phyloP scores from a whole-genome alignment of 148 eudicot genomes.

The Vaccinium corymbosum region DNA sequence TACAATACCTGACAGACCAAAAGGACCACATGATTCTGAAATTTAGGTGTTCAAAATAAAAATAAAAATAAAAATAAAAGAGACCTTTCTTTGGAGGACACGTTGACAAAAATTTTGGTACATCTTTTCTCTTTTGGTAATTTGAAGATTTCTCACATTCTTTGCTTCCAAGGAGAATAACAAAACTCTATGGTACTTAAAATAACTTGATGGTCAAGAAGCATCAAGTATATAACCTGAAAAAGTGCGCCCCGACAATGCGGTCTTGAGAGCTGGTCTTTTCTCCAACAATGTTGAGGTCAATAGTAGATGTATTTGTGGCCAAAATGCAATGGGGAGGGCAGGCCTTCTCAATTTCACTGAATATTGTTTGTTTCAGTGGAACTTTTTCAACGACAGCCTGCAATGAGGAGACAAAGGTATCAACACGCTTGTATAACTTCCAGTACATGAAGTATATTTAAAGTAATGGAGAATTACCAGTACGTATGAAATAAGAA shows the following conservation, averaged over 20 bases:
- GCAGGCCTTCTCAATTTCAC: slow-evolving; percentile 82
- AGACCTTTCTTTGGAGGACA: not conserved
- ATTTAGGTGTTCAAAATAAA: not conserved
- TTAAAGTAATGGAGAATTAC: not conserved
- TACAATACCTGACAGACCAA: not conserved
- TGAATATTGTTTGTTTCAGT: slow-evolving; percentile 75
- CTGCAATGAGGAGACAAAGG: slow-evolving; percentile 39
- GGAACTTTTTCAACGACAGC: slow-evolving; percentile 81
- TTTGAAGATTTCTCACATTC: not conserved
- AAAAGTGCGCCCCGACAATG: slow-evolving; percentile 93
- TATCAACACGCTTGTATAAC: slow-evolving; percentile 18
- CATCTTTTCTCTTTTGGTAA: not conserved
- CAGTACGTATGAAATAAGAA: not conserved
- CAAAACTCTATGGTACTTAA: not conserved
- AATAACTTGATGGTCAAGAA: slow-evolving; percentile 11
- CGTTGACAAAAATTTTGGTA: not conserved
- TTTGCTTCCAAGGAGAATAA: not conserved
- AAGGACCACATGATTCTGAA: not conserved
- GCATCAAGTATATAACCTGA: slow-evolving; percentile 50
- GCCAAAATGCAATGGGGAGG: slow-evolving; percentile 97
- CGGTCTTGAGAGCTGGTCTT: slow-evolving; percentile 74
- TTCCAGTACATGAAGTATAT: not conserved
- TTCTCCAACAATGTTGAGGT: slow-evolving; percentile 73
- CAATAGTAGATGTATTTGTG: slow-evolving; percentile 88
- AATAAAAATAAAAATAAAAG: not conserved